These are phyloP conservation scores for Bonia amplexicaulis DNA, from an alignment of 176 grass and related monocot species.

Conservation along the genomic window DNA sequence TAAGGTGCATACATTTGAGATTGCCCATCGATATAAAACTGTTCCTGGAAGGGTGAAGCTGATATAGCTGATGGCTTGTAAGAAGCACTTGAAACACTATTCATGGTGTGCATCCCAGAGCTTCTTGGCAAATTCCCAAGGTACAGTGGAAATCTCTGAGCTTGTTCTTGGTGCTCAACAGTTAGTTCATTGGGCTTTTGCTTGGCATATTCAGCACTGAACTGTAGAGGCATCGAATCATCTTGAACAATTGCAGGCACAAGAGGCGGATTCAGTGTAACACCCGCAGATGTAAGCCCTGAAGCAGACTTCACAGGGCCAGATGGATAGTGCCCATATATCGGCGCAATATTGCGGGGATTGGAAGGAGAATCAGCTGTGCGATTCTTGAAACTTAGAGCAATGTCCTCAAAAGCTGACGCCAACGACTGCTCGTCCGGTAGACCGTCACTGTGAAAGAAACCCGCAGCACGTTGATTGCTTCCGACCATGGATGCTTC, in stretches of 20 bases:
- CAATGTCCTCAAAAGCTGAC: conserved; percentile 43
- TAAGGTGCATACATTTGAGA: conserved; percentile 18
- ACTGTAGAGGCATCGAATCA: conserved; percentile 3
- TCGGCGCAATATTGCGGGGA: not conserved
- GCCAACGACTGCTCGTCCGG: conserved; percentile 44
- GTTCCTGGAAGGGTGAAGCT: conserved; percentile 18
- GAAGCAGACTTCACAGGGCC: not conserved
- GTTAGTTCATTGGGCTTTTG: not conserved
- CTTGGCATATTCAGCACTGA: conserved; percentile 16
- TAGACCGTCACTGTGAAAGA: conserved; percentile 1
- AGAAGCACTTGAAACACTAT: conserved; percentile 2
- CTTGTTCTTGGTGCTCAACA: conserved; percentile 22
- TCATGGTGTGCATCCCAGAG: not conserved
- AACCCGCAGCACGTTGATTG: conserved; percentile 4
- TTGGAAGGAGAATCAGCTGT: not conserved
- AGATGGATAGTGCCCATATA: conserved; percentile 27
- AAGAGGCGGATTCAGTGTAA: not conserved
- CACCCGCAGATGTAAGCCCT: not conserved
- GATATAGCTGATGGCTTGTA: conserved; percentile 19
- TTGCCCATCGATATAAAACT: conserved; percentile 33
- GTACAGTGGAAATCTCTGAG: conserved; percentile 1
- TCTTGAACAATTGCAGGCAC: conserved; percentile 10
- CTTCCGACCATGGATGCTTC: not conserved
- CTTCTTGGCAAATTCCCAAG: conserved; percentile 23
- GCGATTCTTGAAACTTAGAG: conserved; percentile 21